Base-by-base conservation (phyloP, 805 yeast genomes). In the Komagataella populi region DNA sequence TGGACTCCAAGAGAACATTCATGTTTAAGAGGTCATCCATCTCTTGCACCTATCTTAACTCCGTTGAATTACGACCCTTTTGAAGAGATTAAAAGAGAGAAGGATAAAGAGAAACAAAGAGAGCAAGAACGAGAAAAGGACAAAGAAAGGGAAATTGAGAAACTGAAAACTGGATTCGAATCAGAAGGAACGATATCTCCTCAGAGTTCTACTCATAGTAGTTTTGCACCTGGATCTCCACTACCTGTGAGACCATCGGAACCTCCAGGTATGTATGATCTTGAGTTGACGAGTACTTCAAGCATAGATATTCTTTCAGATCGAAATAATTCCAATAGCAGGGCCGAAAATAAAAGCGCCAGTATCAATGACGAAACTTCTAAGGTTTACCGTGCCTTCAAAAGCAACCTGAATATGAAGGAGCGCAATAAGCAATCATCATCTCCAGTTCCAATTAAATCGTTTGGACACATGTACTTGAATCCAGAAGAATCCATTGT, bases 1-100 rank as follows among this genome's bases (percentile, higher is more conserved):
- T 91, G 98, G 98, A 80, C 88, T 17, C 96, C 98, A n/a, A 81
- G 88, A 81, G 98, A 91, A 60, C 98, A 91, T 65, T 96, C 97
- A 0, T 83, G 87, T 49, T 70, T 91, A 48, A 75, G 97, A 58
- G 98, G 98, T 4, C 95, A 89, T 63, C 68, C 90, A 53, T 73
- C 70, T 2, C 77, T 87, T 44, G 83, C 93, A 1, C 78, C 78
- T 50, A 58, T 78, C 59, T 68, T 91, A 51, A 72, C 72, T 30
- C 86, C 86, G 1, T 52, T 57, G 3, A 68, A 75, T 56, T 71
- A 66, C 52, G 65, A 70, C 49, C 67, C 70, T 1, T 61, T 50
- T 14, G 36, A 45, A 30, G 43, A 22, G 17, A 45, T 23, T 7
- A 45, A 45, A 23, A 47, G 48, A 22, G 46, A 24, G 22, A 44